Evolutionary conservation across 768 basidiomycete species (phyloP).

Genomic region (Daedaleopsis sinensis): DNA sequence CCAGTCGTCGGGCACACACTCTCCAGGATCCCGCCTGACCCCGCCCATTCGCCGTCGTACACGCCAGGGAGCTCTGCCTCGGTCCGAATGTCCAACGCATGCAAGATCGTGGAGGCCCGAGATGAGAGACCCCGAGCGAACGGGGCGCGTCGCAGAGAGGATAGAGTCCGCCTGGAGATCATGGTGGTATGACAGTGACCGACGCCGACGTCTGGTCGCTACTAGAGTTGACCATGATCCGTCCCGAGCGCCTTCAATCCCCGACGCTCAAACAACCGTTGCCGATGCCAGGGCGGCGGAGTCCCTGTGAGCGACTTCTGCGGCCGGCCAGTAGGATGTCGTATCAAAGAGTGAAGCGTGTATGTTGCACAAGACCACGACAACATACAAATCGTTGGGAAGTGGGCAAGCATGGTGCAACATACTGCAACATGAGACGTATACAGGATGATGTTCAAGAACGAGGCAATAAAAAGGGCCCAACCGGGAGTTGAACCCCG

Average conservation of each 20-base stretch:
- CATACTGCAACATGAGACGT: too few relatives aligned
- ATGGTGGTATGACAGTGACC: slow-evolving; percentile 13
- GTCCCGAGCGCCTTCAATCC: slow-evolving; percentile 7
- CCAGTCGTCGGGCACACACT: slow-evolving; percentile 88
- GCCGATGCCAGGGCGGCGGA: neutral
- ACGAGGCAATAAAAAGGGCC: too few relatives aligned
- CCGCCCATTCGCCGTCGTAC: slow-evolving; percentile 83
- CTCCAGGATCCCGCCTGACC: slow-evolving; percentile 68
- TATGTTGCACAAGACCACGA: too few relatives aligned
- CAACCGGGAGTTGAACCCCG: too few relatives aligned
- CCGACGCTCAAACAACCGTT: neutral
- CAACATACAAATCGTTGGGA: too few relatives aligned
- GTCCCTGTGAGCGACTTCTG: too few relatives aligned
- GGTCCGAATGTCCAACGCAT: slow-evolving; percentile 60
- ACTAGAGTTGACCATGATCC: slow-evolving; percentile 9
- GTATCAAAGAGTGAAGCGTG: too few relatives aligned
- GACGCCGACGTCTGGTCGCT: neutral
- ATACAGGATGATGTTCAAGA: too few relatives aligned
- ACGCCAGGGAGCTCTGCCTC: slow-evolving; percentile 68
- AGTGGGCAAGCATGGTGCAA: too few relatives aligned
- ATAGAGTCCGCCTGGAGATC: slow-evolving; percentile 12
- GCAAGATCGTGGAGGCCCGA: slow-evolving; percentile 70
- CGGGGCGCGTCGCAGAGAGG: slow-evolving; percentile 15
- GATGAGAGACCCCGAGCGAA: slow-evolving; percentile 58
- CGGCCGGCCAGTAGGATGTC: too few relatives aligned